Percentiles rank a stretch among this genome's conserved stretches.
phyloP scores from a whole-genome alignment of 2,329 filamentous ascomycete species.

The Arthrobotrys iridis region DNA sequence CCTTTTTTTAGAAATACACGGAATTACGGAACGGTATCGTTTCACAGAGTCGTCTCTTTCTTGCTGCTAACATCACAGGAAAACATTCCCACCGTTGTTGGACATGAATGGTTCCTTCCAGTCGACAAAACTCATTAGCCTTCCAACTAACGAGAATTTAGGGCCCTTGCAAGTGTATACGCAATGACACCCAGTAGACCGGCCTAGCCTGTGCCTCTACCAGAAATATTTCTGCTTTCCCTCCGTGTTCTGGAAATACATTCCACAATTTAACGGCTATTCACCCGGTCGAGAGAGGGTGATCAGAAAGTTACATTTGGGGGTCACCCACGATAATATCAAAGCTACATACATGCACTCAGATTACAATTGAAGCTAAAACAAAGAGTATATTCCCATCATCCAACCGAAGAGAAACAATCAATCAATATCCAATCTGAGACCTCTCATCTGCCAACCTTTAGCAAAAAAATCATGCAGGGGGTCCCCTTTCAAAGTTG shows the following conservation, averaged over 20 bases:
- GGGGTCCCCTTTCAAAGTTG: slow-evolving; percentile 39
- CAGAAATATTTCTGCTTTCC: slow-evolving; percentile 20
- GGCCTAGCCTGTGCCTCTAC: slow-evolving; percentile 7
- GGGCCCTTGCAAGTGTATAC: slow-evolving; percentile 28
- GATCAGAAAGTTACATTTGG: slow-evolving; percentile 22
- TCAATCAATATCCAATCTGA: slow-evolving; percentile 29
- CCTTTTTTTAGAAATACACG: slow-evolving; percentile 38
- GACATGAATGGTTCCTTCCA: neutral
- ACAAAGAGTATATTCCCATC: neutral
- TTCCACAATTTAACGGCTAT: slow-evolving; percentile 45
- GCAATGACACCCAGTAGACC: slow-evolving; percentile 30
- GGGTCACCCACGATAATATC: slow-evolving; percentile 43
- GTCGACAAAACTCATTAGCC: slow-evolving; percentile 1
- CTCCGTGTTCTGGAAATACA: slow-evolving; percentile 49
- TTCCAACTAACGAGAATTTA: neutral
- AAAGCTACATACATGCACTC: slow-evolving; percentile 1
- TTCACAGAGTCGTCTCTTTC: slow-evolving; percentile 27
- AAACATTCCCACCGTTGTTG: slow-evolving; percentile 1
- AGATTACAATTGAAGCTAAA: slow-evolving; percentile 15
- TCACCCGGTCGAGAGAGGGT: slow-evolving; percentile 34
- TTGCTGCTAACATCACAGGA: slow-evolving; percentile 10
- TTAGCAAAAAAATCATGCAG: slow-evolving; percentile 29
- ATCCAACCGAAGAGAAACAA: slow-evolving; percentile 4
- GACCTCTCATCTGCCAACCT: slow-evolving; percentile 24
- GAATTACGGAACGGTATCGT: slow-evolving; percentile 48